These are phyloP conservation scores for Podaxis sp. DNA, from an alignment of 768 basidiomycete genomes.

Conservation along the genomic window DNA sequence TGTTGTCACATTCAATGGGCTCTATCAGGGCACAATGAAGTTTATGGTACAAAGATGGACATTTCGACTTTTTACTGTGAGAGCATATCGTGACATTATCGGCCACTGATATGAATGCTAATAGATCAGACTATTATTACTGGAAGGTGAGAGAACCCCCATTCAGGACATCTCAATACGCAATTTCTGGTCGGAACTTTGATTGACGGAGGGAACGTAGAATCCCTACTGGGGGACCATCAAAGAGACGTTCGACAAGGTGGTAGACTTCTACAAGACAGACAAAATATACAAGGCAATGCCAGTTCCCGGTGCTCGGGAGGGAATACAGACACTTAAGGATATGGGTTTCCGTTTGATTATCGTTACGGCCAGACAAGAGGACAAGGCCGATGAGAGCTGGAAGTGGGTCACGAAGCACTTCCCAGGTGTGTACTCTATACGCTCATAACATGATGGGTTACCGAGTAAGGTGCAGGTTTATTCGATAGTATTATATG, in stretches of 20 bases:
- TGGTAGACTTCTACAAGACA: conserved; percentile 57
- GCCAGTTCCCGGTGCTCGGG: conserved; percentile 62
- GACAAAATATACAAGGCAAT: conserved; percentile 44
- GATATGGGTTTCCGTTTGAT: conserved; percentile 67
- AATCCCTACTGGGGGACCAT: conserved; percentile 65
- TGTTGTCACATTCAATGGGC: background rate
- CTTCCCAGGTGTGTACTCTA: conserved; percentile 51
- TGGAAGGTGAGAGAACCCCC: conserved; percentile 53
- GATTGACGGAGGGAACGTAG: conserved; percentile 23
- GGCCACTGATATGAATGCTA: background rate
- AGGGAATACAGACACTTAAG: conserved; percentile 54
- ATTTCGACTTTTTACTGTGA: conserved; percentile 61
- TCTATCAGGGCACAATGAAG: conserved; percentile 62
- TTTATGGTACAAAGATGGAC: conserved; percentile 56
- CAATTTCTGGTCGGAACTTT: background rate
- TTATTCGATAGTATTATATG: conserved; percentile 64
- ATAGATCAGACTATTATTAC: conserved; percentile 61
- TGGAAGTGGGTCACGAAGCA: conserved; percentile 67
- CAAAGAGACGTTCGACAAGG: conserved; percentile 56
- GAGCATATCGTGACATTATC: conserved; percentile 20
- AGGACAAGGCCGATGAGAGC: conserved; percentile 53
- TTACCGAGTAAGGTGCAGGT: conserved; percentile 27
- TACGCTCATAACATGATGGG: background rate
- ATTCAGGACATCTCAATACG: background rate
- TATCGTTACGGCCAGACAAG: conserved; percentile 73